Evolutionary conservation across 352 stramenopile genomes (phyloP), one percentile per base, ranked within the genome.

Genomic region (Globisporangium lucens): DNA sequence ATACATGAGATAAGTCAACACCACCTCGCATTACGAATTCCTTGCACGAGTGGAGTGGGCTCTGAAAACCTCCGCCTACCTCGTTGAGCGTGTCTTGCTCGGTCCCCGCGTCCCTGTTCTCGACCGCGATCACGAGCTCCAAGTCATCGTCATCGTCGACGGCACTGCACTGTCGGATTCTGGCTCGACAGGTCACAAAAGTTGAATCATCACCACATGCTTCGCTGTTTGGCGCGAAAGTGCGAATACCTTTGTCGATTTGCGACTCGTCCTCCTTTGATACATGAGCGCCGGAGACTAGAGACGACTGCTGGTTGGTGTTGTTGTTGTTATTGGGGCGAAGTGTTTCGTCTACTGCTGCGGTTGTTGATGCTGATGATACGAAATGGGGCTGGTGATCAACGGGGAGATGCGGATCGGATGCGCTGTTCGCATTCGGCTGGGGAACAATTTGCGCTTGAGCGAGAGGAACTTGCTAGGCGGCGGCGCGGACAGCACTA

Each of bases 371-470:
- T 53, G 58, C 4, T 43, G 15, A 20, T 56, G 58, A 47, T 24
- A 67, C 35, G 27, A 71, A 35, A 84, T 81, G 1, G 81, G 81
- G 68, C 77, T 89, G 46, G 78, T 66, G 27, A 83, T 17, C 2
- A 89, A 61, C 22, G 79, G 74, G 6, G 81, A 77, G 27, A 88
- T 77, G 2, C 71, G 69, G 20, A 63, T 65, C 35, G 81, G 79
- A 33, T 82, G 68, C 9, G 78, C 74, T 20, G 61, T 61, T 17
- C 81, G 81, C 68, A 83, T 79, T 20, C 74, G 73, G 17, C 71
- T 80, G 12, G 79, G 79, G 56, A 89, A 89, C 1, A 89, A 47
- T 38, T 88, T 88, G 5, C 81, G 70, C 65, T 88, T 88, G 59
- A 89, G 61, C 12, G 72, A 71, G 47, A 72, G 71, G 60, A 89